Conservation (phyloP, 352 stramenopile species). For the Halophytophthora batemanensis region DNA sequence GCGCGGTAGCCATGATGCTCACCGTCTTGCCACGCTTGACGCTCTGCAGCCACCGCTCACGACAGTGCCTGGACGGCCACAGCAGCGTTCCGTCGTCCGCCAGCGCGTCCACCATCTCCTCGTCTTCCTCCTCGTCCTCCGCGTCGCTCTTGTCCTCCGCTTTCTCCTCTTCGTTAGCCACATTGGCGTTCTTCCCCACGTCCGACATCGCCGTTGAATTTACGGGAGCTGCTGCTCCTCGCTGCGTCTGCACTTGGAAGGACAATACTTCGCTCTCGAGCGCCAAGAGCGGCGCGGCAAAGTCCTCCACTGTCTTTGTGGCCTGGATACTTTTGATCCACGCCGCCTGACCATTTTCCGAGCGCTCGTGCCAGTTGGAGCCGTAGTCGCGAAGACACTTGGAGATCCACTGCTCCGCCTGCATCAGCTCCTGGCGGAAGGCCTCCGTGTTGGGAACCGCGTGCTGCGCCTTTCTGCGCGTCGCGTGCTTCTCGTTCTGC, state of each 20-base stretch:
- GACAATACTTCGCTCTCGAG: constrained; percentile 69
- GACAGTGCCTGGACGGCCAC: constrained; percentile 72
- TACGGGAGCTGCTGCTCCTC: constrained; percentile 4
- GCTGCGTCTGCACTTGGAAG: constrained; percentile 37
- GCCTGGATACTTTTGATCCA: constrained; percentile 54
- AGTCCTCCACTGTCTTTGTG: constrained; percentile 31
- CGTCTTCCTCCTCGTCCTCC: constrained; percentile 78
- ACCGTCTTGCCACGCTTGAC: constrained; percentile 56
- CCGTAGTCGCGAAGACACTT: constrained; percentile 61
- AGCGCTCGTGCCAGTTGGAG: constrained; percentile 57
- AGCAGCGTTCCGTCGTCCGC: constrained; percentile 59
- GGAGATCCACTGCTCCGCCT: constrained; percentile 56
- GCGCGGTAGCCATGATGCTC: constrained; percentile 46
- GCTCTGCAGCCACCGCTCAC: constrained; percentile 64
- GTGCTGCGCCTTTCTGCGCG: constrained; percentile 20
- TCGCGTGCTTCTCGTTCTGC: constrained; percentile 63
- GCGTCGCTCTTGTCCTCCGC: constrained; percentile 61
- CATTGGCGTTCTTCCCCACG: constrained; percentile 11
- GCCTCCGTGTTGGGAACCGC: constrained; percentile 37
- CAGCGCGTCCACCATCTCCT: constrained; percentile 48
- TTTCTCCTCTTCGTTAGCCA: constrained; percentile 21
- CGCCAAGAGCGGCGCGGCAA: constrained; percentile 40
- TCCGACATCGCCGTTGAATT: constrained; percentile 6
- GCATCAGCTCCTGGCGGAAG: constrained; percentile 55
- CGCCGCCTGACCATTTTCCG: constrained; percentile 24